Evolutionary conservation across 305 asterid species (phyloP), one percentile per base, ranked within the genome.

Genomic region (Plantago coronopus): DNA sequence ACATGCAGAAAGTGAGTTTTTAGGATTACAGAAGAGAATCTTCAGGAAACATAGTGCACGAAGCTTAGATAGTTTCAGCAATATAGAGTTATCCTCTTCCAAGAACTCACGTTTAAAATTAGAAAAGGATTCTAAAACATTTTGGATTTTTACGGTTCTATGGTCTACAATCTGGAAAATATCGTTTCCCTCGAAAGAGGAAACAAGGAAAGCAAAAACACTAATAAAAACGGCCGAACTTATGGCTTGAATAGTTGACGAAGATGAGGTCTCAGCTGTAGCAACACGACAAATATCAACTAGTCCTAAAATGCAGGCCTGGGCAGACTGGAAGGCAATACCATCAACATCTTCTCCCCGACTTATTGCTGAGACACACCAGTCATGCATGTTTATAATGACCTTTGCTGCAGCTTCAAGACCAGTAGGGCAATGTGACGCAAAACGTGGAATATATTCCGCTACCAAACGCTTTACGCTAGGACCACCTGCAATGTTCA

Each of bases 341-440:
- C 82, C 85, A 63, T 84, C 93, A 61, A 59, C 64, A 68, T 88
- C 95, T 67, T 82, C 88, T 66, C 84, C 95, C 61, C 66, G 77
- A 66, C 67, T 79, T 66, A 83, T 71, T 73, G 70, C 58, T 19
- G 77, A 47, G 69, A 81, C 67, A 69, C 85, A 82, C 83, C 83
- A 69, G 44, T 86, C 80, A 69, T 84, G 85, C 70, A 91, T 74
- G 73, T 74, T 72, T 65, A 78, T 76, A 64, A 84, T 71, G 61
- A 78, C 88, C 61, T 81, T 81, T 49, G 68, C 77, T 17, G 98
- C 95, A 67, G 89, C 83, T 74, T 84, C 98, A 76, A 91, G 95
- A 53, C 95, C 90, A 70, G 79, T 64, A 40, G 90, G 93, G 67
- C 83, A 91, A 79, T 72, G 76, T 66, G 88, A 63, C 56, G 93